These are phyloP conservation scores for Scedosporium boydii DNA, from an alignment of 2,329 filamentous ascomycete genomes.

Conservation along the genomic window DNA sequence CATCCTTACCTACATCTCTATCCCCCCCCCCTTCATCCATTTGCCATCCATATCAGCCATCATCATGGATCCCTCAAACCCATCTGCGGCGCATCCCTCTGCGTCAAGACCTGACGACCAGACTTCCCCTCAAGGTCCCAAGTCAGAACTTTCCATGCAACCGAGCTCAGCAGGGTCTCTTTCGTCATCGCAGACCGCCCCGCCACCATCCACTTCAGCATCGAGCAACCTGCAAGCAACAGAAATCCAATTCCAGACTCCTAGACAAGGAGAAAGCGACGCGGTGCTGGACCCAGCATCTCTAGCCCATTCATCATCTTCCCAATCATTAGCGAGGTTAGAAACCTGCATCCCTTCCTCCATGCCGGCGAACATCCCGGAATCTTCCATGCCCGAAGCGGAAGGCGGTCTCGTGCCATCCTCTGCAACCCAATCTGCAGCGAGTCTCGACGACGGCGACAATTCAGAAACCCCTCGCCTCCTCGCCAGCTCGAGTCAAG, in stretches of 20 bases:
- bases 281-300: neutral
- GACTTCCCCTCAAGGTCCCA: neutral
- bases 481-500: constrained; percentile 19
- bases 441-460: neutral
- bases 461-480: constrained; percentile 39
- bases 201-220: neutral
- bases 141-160: neutral
- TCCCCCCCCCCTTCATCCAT: neutral
- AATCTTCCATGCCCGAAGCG: neutral
- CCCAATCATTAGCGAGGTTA: neutral
- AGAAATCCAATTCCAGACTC: neutral
- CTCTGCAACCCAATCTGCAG: neutral
- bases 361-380: constrained; percentile 1
- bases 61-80: constrained; percentile 4
- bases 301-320: neutral
- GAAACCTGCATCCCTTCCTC: neutral
- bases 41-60: neutral
- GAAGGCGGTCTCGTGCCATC: neutral
- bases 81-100: neutral
- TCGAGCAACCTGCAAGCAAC: neutral
- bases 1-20: neutral
- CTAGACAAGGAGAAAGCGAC: neutral
- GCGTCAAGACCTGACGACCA: neutral
- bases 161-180: neutral
- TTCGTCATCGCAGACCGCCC: neutral